phyloP scores from a whole-genome alignment of 768 basidiomycete genomes.

The Astraeus odoratus region DNA sequence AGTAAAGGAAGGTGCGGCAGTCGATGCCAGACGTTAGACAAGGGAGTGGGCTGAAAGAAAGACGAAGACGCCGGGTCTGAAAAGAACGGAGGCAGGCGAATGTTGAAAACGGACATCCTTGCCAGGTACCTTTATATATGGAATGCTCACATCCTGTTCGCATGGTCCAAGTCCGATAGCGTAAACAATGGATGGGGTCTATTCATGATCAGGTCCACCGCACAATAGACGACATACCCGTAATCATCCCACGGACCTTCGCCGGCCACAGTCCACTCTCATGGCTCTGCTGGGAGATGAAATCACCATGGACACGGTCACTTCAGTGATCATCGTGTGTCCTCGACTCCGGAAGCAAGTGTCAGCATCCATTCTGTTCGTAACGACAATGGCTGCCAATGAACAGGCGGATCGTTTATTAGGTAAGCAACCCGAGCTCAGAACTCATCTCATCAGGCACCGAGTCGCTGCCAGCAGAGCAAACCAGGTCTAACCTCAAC shows the following conservation, averaged over 20 bases:
- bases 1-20: constrained; percentile 12
- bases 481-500: too few species aligned
- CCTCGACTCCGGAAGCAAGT: background rate
- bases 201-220: background rate
- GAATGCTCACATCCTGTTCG: too few species aligned
- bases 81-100: constrained; percentile 12
- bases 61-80: background rate
- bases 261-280: background rate
- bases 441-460: too few species aligned
- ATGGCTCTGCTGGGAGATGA: background rate
- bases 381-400: background rate
- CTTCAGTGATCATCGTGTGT: background rate
- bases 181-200: constrained; percentile 18
- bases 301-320: constrained; percentile 4
- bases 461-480: too few species aligned
- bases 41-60: background rate
- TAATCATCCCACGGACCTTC: background rate
- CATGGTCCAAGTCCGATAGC: too few species aligned
- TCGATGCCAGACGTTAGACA: constrained; percentile 15
- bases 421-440: too few species aligned
- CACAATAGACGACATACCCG: constrained; percentile 9
- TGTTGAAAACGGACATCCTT: background rate
- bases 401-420: too few species aligned
- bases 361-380: background rate
- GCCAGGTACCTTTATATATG: constrained; percentile 12